Percentiles rank a stretch among this genome's conserved stretches.
Conservation (phyloP, 2,329 filamentous ascomycete species). For the Diaporthe longicolla region DNA sequence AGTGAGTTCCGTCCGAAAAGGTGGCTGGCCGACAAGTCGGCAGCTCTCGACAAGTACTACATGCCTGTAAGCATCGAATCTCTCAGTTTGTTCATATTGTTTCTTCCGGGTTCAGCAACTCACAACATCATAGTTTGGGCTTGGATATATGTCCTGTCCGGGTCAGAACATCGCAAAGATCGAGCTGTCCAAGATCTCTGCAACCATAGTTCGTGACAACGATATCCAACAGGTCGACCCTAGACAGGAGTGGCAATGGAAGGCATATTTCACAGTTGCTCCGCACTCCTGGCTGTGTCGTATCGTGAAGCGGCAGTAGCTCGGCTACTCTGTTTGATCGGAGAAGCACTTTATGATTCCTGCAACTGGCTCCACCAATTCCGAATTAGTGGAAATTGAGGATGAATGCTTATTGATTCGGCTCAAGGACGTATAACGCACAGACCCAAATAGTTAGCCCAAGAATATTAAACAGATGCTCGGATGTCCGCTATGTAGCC, state of each 20-base stretch:
- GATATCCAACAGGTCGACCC: constrained; percentile 41
- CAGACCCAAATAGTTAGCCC: background rate
- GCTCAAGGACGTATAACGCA: background rate
- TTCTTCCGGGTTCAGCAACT: background rate
- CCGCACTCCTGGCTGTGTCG: constrained; percentile 43
- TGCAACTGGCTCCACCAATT: background rate
- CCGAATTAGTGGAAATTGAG: background rate
- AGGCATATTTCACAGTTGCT: constrained; percentile 41
- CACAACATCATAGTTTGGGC: constrained; percentile 33
- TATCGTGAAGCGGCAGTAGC: constrained; percentile 35
- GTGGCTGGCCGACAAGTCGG: constrained; percentile 44
- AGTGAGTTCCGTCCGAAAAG: constrained; percentile 45
- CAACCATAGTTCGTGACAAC: constrained; percentile 43
- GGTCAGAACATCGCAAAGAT: constrained; percentile 44
- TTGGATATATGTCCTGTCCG: constrained; percentile 41
- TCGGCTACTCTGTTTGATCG: background rate
- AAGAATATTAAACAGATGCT: background rate
- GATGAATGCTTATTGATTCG: background rate
- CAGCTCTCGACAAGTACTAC: constrained; percentile 42
- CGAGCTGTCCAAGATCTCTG: constrained; percentile 42
- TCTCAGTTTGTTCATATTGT: constrained; percentile 40
- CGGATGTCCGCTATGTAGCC: too few relatives aligned
- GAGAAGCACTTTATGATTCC: background rate
- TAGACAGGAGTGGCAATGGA: constrained; percentile 41
- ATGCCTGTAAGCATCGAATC: constrained; percentile 28